Evolutionary conservation across 2,329 filamentous ascomycete genomes (phyloP).

Genomic region (Nemania serpens): DNA sequence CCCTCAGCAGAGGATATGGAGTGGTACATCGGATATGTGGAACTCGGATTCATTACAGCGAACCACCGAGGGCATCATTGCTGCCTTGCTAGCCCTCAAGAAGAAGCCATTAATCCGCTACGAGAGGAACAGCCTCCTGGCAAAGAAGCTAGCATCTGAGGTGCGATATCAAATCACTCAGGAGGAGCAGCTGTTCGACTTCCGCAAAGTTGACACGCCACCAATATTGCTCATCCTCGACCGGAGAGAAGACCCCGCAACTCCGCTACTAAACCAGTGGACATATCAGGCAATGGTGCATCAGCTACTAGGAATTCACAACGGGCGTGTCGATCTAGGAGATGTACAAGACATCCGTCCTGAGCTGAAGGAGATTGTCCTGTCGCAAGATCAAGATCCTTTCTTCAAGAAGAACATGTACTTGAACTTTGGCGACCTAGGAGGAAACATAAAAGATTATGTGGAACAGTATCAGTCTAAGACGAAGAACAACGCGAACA

Average conservation of each 20-base stretch:
- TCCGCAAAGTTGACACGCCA: conserved; percentile 90
- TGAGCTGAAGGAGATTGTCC: conserved; percentile 89
- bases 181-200: conserved; percentile 96
- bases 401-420: conserved; percentile 99
- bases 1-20: conserved; percentile 80
- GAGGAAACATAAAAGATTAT: conserved; percentile 96
- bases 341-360: conserved; percentile 82
- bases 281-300: conserved; percentile 99
- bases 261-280: conserved; percentile 94
- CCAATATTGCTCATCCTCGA: conserved; percentile 91
- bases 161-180: conserved; percentile 92
- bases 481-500: conserved; percentile 93
- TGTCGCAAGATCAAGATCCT: conserved; percentile 95
- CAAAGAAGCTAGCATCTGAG: conserved; percentile 92
- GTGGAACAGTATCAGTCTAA: conserved; percentile 98
- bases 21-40: conserved; percentile 81
- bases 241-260: conserved; percentile 91
- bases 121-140: conserved; percentile 84
- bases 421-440: conserved; percentile 93
- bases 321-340: conserved; percentile 89
- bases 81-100: conserved; percentile 84
- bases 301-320: conserved; percentile 89
- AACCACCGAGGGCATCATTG: conserved; percentile 84
- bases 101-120: conserved; percentile 96
- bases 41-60: conserved; percentile 86